These are phyloP conservation scores for Phialophora chinensis DNA, from an alignment of 2,329 filamentous ascomycete species.

Conservation along the genomic window DNA sequence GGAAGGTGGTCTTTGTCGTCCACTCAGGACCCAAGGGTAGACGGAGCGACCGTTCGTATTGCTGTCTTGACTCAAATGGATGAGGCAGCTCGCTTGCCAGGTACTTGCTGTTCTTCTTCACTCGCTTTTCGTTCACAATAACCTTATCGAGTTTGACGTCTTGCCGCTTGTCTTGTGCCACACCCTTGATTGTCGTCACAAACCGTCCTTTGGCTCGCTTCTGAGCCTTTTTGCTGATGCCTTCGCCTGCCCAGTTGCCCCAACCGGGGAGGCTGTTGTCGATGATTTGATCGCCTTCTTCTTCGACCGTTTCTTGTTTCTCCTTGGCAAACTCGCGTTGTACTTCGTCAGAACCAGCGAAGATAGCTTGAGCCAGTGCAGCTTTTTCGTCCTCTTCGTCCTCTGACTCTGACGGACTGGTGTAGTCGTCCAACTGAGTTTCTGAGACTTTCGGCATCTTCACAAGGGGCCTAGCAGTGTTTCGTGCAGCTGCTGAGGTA, in stretches of 20 bases:
- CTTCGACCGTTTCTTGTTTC: conserved; percentile 72
- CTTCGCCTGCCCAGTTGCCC: conserved; percentile 89
- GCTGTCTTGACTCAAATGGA: conserved; percentile 79
- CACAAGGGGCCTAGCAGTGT: neutral
- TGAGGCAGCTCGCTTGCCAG: conserved; percentile 83
- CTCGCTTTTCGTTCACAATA: conserved; percentile 88
- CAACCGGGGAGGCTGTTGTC: conserved; percentile 91
- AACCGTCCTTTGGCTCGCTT: conserved; percentile 61
- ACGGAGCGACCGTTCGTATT: conserved; percentile 75
- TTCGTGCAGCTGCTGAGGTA: neutral
- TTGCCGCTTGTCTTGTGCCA: conserved; percentile 77
- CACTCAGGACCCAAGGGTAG: conserved; percentile 92
- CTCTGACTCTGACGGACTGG: conserved; percentile 38
- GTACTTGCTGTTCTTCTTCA: conserved; percentile 91
- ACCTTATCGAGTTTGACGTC: conserved; percentile 83
- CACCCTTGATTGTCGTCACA: conserved; percentile 63
- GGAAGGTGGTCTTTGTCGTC: conserved; percentile 94
- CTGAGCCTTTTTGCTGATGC: conserved; percentile 71
- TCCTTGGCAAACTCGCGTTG: conserved; percentile 79
- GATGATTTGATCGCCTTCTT: conserved; percentile 81
- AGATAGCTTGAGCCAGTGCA: conserved; percentile 79
- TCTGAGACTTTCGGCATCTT: conserved; percentile 38
- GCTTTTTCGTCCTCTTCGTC: conserved; percentile 54
- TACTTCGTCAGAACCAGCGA: conserved; percentile 71
- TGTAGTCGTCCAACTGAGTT: conserved; percentile 31